Base-by-base conservation (phyloP, 768 basidiomycete species). In the Suillus clintonianus region DNA sequence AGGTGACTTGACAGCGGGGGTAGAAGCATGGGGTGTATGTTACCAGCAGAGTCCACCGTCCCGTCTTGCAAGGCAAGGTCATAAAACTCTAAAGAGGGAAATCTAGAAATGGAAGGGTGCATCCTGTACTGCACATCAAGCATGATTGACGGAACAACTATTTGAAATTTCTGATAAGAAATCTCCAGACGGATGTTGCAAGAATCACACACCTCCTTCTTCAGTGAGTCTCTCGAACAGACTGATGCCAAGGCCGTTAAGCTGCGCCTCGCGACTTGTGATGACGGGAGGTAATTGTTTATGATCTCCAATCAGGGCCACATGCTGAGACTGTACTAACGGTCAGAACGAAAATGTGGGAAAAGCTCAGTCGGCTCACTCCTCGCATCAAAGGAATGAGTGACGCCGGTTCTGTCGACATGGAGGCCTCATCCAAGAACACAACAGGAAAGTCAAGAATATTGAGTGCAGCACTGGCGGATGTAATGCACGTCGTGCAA, bases 41-140 rank as follows among this genome's bases (percentile, higher is more conserved):
- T 75, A 6, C 86, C 86, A 8, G 67, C 61, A 13, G 64, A 54
- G 64, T 89, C 86, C 27, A 90, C 83, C 1, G 92, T 95, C 17
- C 94, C 94, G 72, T 97, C 90, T 47, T 80, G 81, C 53, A 97
- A 72, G 1, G 83, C 80, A 32, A 80, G 79, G 48, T 86, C 79
- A 78, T 98, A 98, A 74, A 97, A 97, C 64, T 94, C 89, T 32
- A 80, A 73, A 42, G 91, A 88, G 11, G 96, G 94, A 79, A 98
- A 98, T 24, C 82, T 82, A 2, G 95, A 93, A 68, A 98, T 95
- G 42, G 81, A 80, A 14, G 95, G 96, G 69, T 96, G 94, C 95
- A 98, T 98, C 41, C 95, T 89, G 70, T 97, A 98, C 77, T 98
- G 95, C n/a, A 87, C 84, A 71, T 97, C 90, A 62, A 98, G 86